Conservation (phyloP, 148 eudicot genomes). For the Chenopodium suecicum region DNA sequence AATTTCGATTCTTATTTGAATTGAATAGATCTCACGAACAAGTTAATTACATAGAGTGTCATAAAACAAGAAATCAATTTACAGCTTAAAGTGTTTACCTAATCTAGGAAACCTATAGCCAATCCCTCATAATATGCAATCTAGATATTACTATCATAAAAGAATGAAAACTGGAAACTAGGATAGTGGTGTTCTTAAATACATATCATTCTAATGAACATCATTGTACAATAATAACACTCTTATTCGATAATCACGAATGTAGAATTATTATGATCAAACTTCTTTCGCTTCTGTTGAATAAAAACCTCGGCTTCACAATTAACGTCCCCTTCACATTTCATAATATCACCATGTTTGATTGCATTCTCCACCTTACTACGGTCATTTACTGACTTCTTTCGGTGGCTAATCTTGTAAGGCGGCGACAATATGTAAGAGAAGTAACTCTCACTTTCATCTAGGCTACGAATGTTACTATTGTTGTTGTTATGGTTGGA, state of each 20-base stretch:
- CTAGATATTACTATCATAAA: not conserved
- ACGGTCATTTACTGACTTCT: not conserved
- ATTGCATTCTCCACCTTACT: constrained; percentile 10
- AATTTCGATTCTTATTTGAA: too few species aligned
- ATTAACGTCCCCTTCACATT: constrained; percentile 21
- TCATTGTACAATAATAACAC: not conserved
- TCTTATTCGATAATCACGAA: not conserved
- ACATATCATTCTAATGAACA: not conserved
- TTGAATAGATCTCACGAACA: not conserved
- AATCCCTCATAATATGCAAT: not conserved
- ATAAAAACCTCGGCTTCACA: constrained; percentile 32
- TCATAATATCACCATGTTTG: constrained; percentile 3
- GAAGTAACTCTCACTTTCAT: constrained; percentile 30
- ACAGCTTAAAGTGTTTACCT: not conserved
- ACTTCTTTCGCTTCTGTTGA: constrained; percentile 17
- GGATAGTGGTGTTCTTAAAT: not conserved
- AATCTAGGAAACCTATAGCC: too few species aligned
- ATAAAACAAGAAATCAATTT: not conserved
- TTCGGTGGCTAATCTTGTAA: not conserved
- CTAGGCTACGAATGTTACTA: not conserved
- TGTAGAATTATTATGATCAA: constrained; percentile 8
- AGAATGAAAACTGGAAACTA: too few species aligned
- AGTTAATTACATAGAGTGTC: not conserved
- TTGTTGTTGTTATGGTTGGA: not conserved
- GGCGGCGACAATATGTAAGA: constrained; percentile 23